phyloP scores from a whole-genome alignment of 148 eudicot species.

The Heliosperma pusillum region DNA sequence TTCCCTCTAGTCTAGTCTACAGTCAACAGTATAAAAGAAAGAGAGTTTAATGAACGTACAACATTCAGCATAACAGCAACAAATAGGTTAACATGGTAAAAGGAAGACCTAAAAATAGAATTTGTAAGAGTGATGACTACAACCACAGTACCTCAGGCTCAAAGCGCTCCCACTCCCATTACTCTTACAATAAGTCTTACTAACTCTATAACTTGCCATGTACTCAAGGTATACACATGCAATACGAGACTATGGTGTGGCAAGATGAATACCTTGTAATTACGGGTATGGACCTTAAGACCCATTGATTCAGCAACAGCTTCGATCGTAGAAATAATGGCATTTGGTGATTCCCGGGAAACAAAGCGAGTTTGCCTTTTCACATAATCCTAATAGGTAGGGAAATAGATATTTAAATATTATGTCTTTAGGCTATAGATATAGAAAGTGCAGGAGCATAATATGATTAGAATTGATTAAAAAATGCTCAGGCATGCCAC shows the following conservation, averaged over 20 bases:
- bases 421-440: neutral
- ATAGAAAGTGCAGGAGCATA: neutral
- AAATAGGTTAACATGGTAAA: neutral
- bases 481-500: slow-evolving; percentile 8
- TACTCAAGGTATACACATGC: neutral
- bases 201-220: neutral
- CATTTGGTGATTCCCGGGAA: slow-evolving; percentile 74
- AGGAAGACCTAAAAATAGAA: neutral
- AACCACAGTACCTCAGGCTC: neutral
- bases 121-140: neutral
- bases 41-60: neutral
- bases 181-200: neutral
- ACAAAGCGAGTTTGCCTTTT: slow-evolving; percentile 96
- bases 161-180: neutral
- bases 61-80: neutral
- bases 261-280: slow-evolving; percentile 54
- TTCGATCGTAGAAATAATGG: slow-evolving; percentile 64
- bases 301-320: slow-evolving; percentile 75
- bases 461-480: neutral
- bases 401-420: neutral
- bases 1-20: slow-evolving; percentile 92
- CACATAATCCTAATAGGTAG: slow-evolving; percentile 57
- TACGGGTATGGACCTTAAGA: slow-evolving; percentile 75
- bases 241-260: neutral
- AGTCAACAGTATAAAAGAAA: slow-evolving; percentile 4